These are phyloP conservation scores for Erucastrum elatum DNA, from an alignment of 345 rosid genomes.

Conservation along the genomic window DNA sequence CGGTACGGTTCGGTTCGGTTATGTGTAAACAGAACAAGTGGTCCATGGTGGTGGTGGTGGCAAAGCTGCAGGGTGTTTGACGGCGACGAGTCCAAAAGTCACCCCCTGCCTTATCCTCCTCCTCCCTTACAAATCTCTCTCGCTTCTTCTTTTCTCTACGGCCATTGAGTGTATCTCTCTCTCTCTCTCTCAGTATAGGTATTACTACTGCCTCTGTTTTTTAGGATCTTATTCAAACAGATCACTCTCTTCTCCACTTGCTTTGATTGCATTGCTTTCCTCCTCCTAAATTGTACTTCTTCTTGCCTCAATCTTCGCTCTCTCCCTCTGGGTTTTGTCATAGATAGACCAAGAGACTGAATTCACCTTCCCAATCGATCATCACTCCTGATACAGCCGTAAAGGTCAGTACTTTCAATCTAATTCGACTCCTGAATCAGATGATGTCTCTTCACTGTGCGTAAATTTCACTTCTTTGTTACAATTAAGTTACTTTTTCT, in stretches of 20 bases:
- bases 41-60: conserved; percentile 17
- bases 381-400: conserved; percentile 15
- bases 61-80: conserved; percentile 35
- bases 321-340: conserved; percentile 6
- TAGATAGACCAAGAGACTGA: conserved; percentile 15
- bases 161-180: conserved; percentile 4
- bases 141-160: conserved; percentile 12
- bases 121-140: not conserved
- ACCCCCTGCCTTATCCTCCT: conserved; percentile 37
- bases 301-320: conserved; percentile 5
- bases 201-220: conserved; percentile 10
- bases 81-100: conserved; percentile 33
- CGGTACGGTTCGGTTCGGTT: conserved; percentile 21
- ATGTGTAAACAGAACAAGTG: conserved; percentile 21
- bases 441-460: conserved; percentile 18
- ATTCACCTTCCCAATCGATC: conserved; percentile 11
- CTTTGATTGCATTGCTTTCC: conserved; percentile 15
- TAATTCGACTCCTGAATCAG: conserved; percentile 11
- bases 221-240: conserved; percentile 21
- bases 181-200: conserved; percentile 9
- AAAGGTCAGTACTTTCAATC: not conserved
- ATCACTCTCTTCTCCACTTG: conserved; percentile 19
- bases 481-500: too few species aligned
- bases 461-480: too few species aligned
- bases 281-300: not conserved